Conservation (phyloP, 2,329 filamentous ascomycete species). For the Cladophialophora yegresii region DNA sequence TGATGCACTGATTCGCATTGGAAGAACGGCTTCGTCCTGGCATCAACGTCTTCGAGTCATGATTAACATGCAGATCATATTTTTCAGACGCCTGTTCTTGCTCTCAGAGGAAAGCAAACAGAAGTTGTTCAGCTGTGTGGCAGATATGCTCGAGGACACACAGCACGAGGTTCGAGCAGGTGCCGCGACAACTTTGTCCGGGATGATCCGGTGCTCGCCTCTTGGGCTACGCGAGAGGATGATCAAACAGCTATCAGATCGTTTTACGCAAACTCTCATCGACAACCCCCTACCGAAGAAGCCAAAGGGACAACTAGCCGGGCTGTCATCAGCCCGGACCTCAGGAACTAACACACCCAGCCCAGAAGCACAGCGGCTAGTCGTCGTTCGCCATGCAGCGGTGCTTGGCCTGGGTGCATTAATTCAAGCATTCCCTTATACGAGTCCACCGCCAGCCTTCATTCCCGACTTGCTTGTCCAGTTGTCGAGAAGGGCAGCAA, state of each 20-base stretch:
- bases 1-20: conserved; percentile 81
- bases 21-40: conserved; percentile 81
- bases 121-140: conserved; percentile 85
- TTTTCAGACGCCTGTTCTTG: conserved; percentile 93
- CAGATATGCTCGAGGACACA: conserved; percentile 85
- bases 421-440: conserved; percentile 94
- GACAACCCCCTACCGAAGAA: conserved; percentile 85
- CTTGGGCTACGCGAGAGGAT: conserved; percentile 74
- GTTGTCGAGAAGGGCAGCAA: conserved; percentile 79
- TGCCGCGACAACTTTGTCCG: conserved; percentile 87
- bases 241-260: conserved; percentile 71
- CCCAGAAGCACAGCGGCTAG: conserved; percentile 66
- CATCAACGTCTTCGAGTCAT: conserved; percentile 92
- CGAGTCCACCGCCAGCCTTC: conserved; percentile 87
- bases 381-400: conserved; percentile 82
- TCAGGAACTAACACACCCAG: conserved; percentile 53
- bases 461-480: conserved; percentile 89
- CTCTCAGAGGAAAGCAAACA: conserved; percentile 73
- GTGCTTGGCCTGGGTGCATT: conserved; percentile 88
- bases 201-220: conserved; percentile 97
- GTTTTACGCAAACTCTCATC: conserved; percentile 75
- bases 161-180: conserved; percentile 94
- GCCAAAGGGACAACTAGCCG: conserved; percentile 41
- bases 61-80: conserved; percentile 98
- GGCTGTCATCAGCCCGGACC: conserved; percentile 44